phyloP scores from a whole-genome alignment of 2,329 filamentous ascomycete species.

The Fusarium sp. region DNA sequence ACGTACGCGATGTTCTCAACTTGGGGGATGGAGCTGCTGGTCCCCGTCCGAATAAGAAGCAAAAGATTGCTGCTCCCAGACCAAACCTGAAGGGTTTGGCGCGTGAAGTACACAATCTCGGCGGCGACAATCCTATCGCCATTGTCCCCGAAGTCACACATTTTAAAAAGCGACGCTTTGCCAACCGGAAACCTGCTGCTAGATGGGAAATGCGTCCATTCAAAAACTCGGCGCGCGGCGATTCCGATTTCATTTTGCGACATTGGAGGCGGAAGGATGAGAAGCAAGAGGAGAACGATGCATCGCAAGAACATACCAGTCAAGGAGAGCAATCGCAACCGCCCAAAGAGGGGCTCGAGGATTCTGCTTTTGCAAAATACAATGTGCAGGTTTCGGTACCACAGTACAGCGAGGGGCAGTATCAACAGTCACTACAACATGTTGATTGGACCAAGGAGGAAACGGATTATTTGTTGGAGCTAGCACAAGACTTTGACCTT shows the following conservation, averaged over 20 bases:
- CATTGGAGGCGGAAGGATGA: slow-evolving; percentile 82
- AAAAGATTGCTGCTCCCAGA: slow-evolving; percentile 71
- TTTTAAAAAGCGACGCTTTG: slow-evolving; percentile 69
- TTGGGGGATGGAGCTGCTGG: slow-evolving; percentile 69
- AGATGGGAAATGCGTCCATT: slow-evolving; percentile 78
- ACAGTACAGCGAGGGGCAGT: slow-evolving; percentile 88
- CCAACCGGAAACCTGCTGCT: slow-evolving; percentile 65
- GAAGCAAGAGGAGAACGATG: slow-evolving; percentile 50
- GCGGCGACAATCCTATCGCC: slow-evolving; percentile 74
- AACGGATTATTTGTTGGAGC: slow-evolving; percentile 86
- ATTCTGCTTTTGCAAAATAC: slow-evolving; percentile 83
- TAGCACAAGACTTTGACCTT: slow-evolving; percentile 82
- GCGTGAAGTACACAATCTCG: slow-evolving; percentile 72
- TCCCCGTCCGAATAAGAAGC: slow-evolving; percentile 76
- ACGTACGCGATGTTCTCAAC: slow-evolving; percentile 90
- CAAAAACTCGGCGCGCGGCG: slow-evolving; percentile 78
- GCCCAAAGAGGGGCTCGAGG: slow-evolving; percentile 56
- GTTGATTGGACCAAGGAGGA: slow-evolving; percentile 91
- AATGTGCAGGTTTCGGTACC: slow-evolving; percentile 84
- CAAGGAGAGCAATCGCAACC: slow-evolving; percentile 34
- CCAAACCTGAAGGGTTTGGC: slow-evolving; percentile 72
- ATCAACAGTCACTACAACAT: slow-evolving; percentile 77
- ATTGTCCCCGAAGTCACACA: slow-evolving; percentile 70
- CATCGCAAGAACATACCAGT: slow-evolving; percentile 46
- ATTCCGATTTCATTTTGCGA: slow-evolving; percentile 73